Conservation (phyloP, 2,329 filamentous ascomycete genomes). For the Apiospora saccharicola region DNA sequence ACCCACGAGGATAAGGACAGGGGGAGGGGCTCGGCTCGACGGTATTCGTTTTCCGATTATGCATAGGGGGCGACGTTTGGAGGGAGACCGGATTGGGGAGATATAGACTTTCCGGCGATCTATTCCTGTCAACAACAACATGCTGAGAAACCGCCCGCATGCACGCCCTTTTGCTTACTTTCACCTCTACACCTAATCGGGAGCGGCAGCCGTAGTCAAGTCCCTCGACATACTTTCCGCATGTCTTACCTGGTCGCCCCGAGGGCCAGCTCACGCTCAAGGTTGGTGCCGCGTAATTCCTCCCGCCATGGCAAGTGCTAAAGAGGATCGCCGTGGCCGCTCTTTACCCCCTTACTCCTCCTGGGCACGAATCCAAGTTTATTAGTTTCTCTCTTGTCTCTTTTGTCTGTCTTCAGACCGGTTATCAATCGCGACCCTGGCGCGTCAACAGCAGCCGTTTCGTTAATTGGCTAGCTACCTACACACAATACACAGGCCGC, state of each 20-base stretch:
- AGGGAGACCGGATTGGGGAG: neutral
- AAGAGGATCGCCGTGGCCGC: constrained; percentile 5
- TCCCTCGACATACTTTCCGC: neutral
- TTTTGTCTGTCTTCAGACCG: neutral
- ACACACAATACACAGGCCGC: neutral
- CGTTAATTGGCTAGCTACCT: neutral
- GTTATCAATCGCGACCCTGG: neutral
- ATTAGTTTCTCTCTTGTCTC: neutral
- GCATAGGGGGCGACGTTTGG: too few species aligned
- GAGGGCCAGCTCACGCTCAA: constrained; percentile 10
- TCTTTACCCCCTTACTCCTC: neutral
- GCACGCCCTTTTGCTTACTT: neutral
- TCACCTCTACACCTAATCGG: neutral
- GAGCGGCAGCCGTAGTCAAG: neutral
- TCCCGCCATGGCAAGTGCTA: constrained; percentile 2
- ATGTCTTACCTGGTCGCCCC: constrained; percentile 13
- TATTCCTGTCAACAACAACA: neutral
- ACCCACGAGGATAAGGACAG: neutral
- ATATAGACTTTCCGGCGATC: neutral
- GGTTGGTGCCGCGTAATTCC: constrained; percentile 18
- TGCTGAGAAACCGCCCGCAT: neutral
- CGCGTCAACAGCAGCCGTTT: neutral
- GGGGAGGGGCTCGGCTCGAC: too few species aligned
- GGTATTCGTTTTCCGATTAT: too few species aligned
- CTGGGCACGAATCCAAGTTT: neutral